Conservation (phyloP, 129 eudicot genomes). For the Mikania micrantha region DNA sequence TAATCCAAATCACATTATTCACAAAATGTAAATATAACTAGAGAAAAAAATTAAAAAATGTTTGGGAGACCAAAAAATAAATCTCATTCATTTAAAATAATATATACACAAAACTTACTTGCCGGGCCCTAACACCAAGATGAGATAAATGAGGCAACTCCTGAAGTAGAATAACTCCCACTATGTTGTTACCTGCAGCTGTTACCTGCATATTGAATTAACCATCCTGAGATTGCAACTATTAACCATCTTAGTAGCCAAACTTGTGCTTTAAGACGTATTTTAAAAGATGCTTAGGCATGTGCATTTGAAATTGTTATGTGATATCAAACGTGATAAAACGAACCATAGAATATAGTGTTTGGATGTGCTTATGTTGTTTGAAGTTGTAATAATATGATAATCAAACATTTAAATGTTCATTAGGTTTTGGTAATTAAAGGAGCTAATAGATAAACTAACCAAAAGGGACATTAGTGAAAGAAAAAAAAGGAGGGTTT, state of each 20-base stretch:
- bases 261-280: background rate
- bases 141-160: constrained; percentile 98
- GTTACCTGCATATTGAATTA: constrained; percentile 56
- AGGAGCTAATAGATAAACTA: background rate
- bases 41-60: background rate
- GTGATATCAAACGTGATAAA: background rate
- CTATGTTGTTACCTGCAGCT: constrained; percentile 85
- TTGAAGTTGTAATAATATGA: background rate
- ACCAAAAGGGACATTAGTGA: too few relatives aligned
- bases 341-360: background rate
- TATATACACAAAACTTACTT: constrained; percentile 40
- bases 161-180: constrained; percentile 85
- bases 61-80: too few relatives aligned
- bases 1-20: constrained; percentile 5
- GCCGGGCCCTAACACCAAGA: constrained; percentile 98
- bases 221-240: background rate
- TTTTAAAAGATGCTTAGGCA: background rate
- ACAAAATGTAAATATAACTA: background rate
- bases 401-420: background rate
- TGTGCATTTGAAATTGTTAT: background rate
- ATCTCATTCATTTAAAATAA: too few relatives aligned
- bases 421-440: background rate
- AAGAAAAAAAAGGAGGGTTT: too few relatives aligned
- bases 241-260: background rate
- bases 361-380: background rate